Evolutionary conservation across 169 alveolate genomes (phyloP), one percentile per base, ranked within the genome.

Genomic region (Babesia ovis): DNA sequence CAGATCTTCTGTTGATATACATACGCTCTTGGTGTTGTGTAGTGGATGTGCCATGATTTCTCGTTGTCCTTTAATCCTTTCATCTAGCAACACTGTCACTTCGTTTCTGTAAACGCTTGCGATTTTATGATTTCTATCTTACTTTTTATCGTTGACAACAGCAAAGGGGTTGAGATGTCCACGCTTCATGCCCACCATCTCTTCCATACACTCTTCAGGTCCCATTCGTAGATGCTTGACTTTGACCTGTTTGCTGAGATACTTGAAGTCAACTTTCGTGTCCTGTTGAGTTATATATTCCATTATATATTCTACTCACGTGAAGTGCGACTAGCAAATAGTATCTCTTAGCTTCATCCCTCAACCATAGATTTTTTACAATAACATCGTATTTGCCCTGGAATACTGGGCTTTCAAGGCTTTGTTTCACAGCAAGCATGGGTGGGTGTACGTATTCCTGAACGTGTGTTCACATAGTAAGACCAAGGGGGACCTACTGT

Each of bases 141-240:
- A 76, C 67, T 89, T 84, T 35, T 73, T 75, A 58, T 91, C 95
- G 62, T 68, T 73, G 68, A 85, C 83, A 18, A 87, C 53, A 53
- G 93, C 91, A 62, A 91, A 76, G 11, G 95, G 95, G 23, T 91
- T 77, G 20, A 90, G 83, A 55, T 79, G 70, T 4, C 95, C 95
- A 37, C 85, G 91, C 12, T 55, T 35, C 46, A 90, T 84, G 31
- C 83, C 83, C 12, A 86, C 72, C 42, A 89, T 72, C 39, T 54
- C 77, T 62, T 68, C 84, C 73, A 91, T 83, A 35, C 60, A 50
- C 54, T 81, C 84, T 55, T 85, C 92, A 54, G 90, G 94, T 1
- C 86, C 95, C 67, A 91, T 69, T 18, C 93, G 87, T 62, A 91
- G 73, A 39, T 84, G 83, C 56, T 76, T 66, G n/a, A 91, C 91